phyloP scores from a whole-genome alignment of 352 stramenopile species.

The Phytophthora cryptogea region DNA sequence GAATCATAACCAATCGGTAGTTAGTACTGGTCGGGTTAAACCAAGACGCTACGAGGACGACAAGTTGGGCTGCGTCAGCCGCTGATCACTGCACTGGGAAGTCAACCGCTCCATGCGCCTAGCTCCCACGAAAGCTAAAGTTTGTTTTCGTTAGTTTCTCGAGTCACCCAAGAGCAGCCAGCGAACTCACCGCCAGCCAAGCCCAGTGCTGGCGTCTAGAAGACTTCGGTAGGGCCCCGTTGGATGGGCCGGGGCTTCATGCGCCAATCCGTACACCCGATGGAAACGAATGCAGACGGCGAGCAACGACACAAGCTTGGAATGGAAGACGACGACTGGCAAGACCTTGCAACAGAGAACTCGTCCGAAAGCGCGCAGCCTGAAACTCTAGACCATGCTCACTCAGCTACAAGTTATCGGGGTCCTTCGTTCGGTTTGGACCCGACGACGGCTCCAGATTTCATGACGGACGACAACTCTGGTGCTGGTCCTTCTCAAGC shows the following conservation, averaged over 20 bases:
- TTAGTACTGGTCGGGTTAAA: conserved; percentile 5
- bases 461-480: conserved; percentile 15
- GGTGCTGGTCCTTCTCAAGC: not conserved
- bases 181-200: conserved; percentile 1
- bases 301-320: conserved; percentile 17
- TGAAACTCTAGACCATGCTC: conserved; percentile 9
- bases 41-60: conserved; percentile 17
- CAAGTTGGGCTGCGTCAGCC: conserved; percentile 3
- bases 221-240: conserved; percentile 11
- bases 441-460: conserved; percentile 18
- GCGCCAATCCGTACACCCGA: conserved; percentile 69
- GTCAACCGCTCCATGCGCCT: conserved; percentile 24
- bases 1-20: conserved; percentile 12
- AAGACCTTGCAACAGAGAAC: conserved; percentile 39
- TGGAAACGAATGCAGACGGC: conserved; percentile 36
- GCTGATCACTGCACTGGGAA: conserved; percentile 7
- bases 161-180: conserved; percentile 13
- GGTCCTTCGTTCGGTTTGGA: conserved; percentile 15
- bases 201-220: conserved; percentile 11
- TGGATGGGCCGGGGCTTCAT: conserved; percentile 65
- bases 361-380: conserved; percentile 23
- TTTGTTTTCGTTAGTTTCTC: conserved; percentile 8
- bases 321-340: conserved; percentile 28
- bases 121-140: conserved; percentile 17
- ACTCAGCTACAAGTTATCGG: not conserved